These are phyloP conservation scores for Westerdykella aurantiaca DNA, from an alignment of 2,329 filamentous ascomycete species.

Conservation along the genomic window DNA sequence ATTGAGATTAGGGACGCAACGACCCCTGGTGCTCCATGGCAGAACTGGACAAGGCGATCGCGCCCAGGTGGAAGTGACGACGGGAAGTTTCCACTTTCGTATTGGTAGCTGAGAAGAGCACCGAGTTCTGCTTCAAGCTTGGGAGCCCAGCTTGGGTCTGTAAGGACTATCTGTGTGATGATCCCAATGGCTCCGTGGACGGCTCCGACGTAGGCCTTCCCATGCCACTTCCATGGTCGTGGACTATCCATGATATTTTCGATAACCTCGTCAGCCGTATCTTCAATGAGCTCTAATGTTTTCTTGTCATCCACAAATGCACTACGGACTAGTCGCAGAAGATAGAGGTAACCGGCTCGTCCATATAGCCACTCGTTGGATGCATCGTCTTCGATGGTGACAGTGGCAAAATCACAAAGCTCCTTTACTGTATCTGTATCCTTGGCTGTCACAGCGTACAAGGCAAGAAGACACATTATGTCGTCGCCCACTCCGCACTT, in stretches of 20 bases:
- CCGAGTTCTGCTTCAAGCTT: slow-evolving; percentile 51
- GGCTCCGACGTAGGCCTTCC: slow-evolving; percentile 59
- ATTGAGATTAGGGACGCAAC: slow-evolving; percentile 55
- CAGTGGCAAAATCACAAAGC: slow-evolving; percentile 46
- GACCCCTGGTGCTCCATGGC: slow-evolving; percentile 61
- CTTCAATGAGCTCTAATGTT: slow-evolving; percentile 48
- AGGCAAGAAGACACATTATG: slow-evolving; percentile 46
- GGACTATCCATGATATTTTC: slow-evolving; percentile 53
- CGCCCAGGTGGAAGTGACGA: slow-evolving; percentile 48
- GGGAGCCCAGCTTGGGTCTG: slow-evolving; percentile 50
- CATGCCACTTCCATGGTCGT: slow-evolving; percentile 60
- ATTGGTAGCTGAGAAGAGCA: slow-evolving; percentile 55
- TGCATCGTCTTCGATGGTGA: slow-evolving; percentile 44
- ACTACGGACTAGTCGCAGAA: slow-evolving; percentile 58
- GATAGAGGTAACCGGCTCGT: slow-evolving; percentile 61
- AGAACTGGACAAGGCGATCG: slow-evolving; percentile 57
- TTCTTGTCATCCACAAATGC: slow-evolving; percentile 48
- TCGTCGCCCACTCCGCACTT: slow-evolving; percentile 49
- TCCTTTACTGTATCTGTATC: slow-evolving; percentile 46
- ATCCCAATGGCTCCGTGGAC: slow-evolving; percentile 65
- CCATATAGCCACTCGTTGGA: slow-evolving; percentile 62
- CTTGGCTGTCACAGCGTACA: slow-evolving; percentile 47
- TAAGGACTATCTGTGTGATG: slow-evolving; percentile 61
- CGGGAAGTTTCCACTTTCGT: slow-evolving; percentile 59
- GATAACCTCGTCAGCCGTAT: slow-evolving; percentile 53